phyloP scores from a whole-genome alignment of 2,329 filamentous ascomycete genomes.

The Myriosclerotinia scirpicola region DNA sequence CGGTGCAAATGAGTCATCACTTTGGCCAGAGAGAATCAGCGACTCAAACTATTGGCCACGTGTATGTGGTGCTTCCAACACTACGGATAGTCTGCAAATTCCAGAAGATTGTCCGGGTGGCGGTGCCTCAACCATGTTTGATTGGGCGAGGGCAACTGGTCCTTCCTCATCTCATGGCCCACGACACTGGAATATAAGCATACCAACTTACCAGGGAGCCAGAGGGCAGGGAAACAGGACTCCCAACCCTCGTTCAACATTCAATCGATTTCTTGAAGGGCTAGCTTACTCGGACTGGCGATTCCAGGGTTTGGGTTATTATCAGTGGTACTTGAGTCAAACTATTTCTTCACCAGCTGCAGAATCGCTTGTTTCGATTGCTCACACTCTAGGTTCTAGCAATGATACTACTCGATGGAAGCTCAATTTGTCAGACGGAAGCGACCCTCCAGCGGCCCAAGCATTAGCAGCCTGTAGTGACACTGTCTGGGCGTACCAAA shows the following conservation, averaged over 20 bases:
- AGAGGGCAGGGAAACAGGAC: too few species aligned
- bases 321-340: background rate
- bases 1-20: background rate
- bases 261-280: background rate
- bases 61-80: background rate
- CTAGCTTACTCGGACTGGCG: background rate
- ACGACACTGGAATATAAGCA: too few species aligned
- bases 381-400: background rate
- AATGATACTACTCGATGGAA: background rate
- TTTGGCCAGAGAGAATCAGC: background rate
- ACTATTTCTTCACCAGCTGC: background rate
- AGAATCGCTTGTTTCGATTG: background rate
- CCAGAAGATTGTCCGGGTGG: background rate
- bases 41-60: background rate
- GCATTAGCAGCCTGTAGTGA: background rate
- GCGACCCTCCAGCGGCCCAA: background rate
- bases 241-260: background rate
- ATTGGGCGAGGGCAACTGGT: too few species aligned
- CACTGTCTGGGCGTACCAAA: background rate
- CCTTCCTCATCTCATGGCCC: too few species aligned
- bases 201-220: too few species aligned
- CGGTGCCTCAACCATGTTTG: too few species aligned
- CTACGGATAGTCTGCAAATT: background rate
- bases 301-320: too few species aligned
- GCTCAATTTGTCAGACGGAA: background rate